These are phyloP conservation scores for Parathielavia hyrcaniae DNA, from an alignment of 495 filamentous ascomycete genomes.

Conservation along the genomic window DNA sequence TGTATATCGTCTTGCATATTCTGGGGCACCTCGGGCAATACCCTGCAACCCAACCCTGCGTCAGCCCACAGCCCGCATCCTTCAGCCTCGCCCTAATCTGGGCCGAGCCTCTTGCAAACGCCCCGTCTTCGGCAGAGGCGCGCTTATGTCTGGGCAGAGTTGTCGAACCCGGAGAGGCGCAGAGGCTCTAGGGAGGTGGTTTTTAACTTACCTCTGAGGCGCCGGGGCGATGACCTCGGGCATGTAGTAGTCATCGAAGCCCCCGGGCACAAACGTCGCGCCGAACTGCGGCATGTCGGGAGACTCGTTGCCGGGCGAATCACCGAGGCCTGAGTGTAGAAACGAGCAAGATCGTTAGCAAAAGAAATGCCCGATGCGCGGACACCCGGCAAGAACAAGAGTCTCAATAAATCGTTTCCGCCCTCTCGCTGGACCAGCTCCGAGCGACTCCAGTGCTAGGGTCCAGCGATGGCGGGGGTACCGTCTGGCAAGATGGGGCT, in stretches of 20 bases:
- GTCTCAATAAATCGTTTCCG: not conserved
- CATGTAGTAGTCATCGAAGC: slow-evolving; percentile 81
- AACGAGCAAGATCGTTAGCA: slow-evolving; percentile 23
- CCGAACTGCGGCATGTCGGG: slow-evolving; percentile 52
- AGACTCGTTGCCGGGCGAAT: slow-evolving; percentile 37
- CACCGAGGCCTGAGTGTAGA: slow-evolving; percentile 39
- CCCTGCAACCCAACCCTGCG: slow-evolving; percentile 33
- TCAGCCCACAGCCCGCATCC: slow-evolving; percentile 23
- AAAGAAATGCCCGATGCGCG: slow-evolving; percentile 14
- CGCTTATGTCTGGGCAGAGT: slow-evolving; percentile 5
- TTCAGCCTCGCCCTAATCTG: slow-evolving; percentile 10
- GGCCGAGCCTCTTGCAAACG: slow-evolving; percentile 19
- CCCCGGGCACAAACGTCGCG: slow-evolving; percentile 88
- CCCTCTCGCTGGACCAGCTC: slow-evolving; percentile 10
- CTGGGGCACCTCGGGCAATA: slow-evolving; percentile 55
- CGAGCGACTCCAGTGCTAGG: slow-evolving; percentile 8
- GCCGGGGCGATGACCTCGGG: slow-evolving; percentile 58
- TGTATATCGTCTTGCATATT: slow-evolving; percentile 91
- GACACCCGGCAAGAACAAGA: slow-evolving; percentile 13
- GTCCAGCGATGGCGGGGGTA: slow-evolving; percentile 15
- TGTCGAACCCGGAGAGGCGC: slow-evolving; percentile 4
- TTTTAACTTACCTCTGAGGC: slow-evolving; percentile 72
- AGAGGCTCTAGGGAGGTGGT: slow-evolving; percentile 5
- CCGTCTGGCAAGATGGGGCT: not conserved
- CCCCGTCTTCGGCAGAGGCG: slow-evolving; percentile 7